Conservation (phyloP, 495 filamentous ascomycete genomes). For the Tuber borchii region DNA sequence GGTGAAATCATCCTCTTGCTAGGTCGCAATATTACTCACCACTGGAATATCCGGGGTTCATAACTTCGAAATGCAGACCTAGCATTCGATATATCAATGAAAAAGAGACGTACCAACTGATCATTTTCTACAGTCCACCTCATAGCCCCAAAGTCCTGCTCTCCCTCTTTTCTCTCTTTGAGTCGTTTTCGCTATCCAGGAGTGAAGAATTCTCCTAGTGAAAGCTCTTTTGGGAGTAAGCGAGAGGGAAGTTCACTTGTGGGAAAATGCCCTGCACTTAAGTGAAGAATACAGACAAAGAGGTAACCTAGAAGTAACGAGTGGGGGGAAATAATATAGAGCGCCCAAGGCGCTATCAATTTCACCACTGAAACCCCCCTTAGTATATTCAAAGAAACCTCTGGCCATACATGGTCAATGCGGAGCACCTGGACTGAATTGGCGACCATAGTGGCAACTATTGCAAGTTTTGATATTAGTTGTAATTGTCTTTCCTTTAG, state of each 20-base stretch:
- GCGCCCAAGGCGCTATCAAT: not conserved
- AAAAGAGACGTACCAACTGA: slow-evolving; percentile 20
- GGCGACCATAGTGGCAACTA: not conserved
- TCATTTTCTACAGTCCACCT: slow-evolving; percentile 35
- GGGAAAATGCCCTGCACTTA: not conserved
- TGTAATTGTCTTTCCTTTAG: not conserved
- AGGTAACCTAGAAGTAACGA: not conserved
- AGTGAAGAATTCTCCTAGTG: not conserved
- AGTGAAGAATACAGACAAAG: not conserved
- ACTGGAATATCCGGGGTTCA: not conserved
- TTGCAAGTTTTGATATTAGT: not conserved
- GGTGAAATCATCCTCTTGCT: not conserved
- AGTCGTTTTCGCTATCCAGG: not conserved
- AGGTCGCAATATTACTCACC: not conserved
- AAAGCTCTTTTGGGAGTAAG: not conserved
- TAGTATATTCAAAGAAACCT: not conserved
- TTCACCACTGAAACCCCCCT: not conserved
- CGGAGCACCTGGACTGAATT: not conserved
- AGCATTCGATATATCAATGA: not conserved
- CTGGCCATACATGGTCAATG: not conserved
- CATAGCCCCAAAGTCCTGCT: not conserved
- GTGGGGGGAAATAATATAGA: not conserved
- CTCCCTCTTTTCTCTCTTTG: not conserved
- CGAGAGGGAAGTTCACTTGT: not conserved
- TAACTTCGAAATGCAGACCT: not conserved